Conservation (phyloP, 805 yeast genomes). For the Yarrowia sp. region DNA sequence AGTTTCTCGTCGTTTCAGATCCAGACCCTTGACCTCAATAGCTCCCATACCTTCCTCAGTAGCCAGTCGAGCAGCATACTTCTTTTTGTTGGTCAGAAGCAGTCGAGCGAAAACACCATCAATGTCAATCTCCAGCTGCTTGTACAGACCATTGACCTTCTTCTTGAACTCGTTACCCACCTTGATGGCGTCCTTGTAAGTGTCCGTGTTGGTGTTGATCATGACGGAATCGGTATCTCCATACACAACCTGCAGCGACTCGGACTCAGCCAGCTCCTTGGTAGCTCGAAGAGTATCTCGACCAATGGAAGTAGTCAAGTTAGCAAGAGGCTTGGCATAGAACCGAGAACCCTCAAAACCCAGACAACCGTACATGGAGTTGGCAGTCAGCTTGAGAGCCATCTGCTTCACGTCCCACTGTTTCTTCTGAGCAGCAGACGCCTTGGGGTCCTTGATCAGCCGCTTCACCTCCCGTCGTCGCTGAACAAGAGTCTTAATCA, state of each 20-base stretch:
- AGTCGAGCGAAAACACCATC: slow-evolving; percentile 88
- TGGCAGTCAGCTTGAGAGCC: slow-evolving; percentile 94
- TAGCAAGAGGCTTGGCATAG: slow-evolving; percentile 93
- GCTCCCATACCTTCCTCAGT: slow-evolving; percentile 55
- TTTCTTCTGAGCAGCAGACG: slow-evolving; percentile 58
- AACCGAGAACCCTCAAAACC: slow-evolving; percentile 90
- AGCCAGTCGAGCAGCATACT: slow-evolving; percentile 87
- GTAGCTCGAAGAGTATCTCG: slow-evolving; percentile 93
- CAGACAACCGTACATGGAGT: slow-evolving; percentile 99
- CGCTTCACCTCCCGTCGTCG: slow-evolving; percentile 93
- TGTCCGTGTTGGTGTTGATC: slow-evolving; percentile 84
- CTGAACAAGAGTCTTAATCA: slow-evolving; percentile 77
- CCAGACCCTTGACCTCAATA: slow-evolving; percentile 92
- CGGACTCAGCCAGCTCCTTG: slow-evolving; percentile 82
- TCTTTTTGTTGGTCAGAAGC: slow-evolving; percentile 90
- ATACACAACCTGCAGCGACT: slow-evolving; percentile 81
- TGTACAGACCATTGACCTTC: slow-evolving; percentile 84
- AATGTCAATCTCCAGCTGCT: slow-evolving; percentile 85
- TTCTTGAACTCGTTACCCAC: slow-evolving; percentile 84
- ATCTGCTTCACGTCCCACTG: slow-evolving; percentile 95
- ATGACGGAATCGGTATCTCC: slow-evolving; percentile 99
- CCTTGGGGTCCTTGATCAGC: slow-evolving; percentile 70
- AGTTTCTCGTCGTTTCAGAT: slow-evolving; percentile 94
- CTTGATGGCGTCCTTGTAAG: slow-evolving; percentile 66
- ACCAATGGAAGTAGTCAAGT: slow-evolving; percentile 92